Conservation (phyloP, 2,329 filamentous ascomycete species). For the Hortaea werneckii region DNA sequence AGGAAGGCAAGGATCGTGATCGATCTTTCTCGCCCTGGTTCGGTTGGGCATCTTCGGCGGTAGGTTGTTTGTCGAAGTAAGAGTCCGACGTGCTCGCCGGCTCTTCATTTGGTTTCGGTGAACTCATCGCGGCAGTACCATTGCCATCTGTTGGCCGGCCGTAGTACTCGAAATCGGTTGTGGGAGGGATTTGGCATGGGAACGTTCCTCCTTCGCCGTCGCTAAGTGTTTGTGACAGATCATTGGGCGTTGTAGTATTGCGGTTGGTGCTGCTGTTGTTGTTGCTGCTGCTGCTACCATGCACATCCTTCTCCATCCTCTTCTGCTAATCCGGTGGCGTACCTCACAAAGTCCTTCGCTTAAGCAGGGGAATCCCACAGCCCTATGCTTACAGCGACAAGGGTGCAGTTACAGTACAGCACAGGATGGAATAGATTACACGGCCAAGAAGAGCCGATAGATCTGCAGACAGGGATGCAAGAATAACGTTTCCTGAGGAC, state of each 20-base stretch:
- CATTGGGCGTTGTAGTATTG: not conserved
- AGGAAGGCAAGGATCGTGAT: not conserved
- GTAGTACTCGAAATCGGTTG: not conserved
- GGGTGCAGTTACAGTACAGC: no score
- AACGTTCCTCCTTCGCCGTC: not conserved
- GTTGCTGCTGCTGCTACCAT: not conserved
- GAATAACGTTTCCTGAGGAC: no score
- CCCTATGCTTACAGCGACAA: no score
- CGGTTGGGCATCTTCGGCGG: not conserved
- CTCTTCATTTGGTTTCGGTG: not conserved
- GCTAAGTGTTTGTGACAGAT: not conserved
- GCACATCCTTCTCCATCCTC: not conserved
- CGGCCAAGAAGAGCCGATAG: no score
- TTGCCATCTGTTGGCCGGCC: not conserved
- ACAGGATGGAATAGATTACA: no score
- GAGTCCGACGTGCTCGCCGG: not conserved
- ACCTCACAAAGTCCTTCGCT: no score
- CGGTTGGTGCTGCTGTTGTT: no score
- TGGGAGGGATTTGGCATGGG: not conserved
- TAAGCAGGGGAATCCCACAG: no score
- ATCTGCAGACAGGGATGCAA: no score
- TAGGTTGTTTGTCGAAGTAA: not conserved
- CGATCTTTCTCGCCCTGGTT: not conserved
- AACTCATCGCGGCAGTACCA: not conserved
- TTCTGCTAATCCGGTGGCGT: not conserved